A percentile compares a stretch with the other conserved stretches of the same genome.
Conservation (phyloP, 2,329 filamentous ascomycete genomes). For the Aspergillus sp. region DNA sequence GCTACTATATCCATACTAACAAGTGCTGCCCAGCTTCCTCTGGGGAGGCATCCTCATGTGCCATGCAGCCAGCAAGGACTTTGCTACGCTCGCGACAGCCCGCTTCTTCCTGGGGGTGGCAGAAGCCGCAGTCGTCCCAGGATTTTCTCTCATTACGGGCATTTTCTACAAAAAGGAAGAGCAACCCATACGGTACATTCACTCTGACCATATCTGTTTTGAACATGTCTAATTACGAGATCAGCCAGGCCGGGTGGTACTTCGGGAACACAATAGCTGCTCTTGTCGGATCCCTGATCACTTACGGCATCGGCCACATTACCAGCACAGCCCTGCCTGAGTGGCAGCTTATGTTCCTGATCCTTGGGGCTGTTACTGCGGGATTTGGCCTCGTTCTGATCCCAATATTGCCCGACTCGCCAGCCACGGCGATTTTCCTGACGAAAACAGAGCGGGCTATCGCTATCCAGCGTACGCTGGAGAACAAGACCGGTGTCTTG, state of each 20-base stretch:
- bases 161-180: conserved; percentile 37
- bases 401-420: conserved; percentile 24
- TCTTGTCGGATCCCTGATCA: too few relatives aligned
- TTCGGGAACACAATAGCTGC: conserved; percentile 24
- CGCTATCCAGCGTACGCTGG: conserved; percentile 53
- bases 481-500: conserved; percentile 55
- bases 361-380: conserved; percentile 31
- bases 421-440: conserved; percentile 44
- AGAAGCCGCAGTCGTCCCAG: conserved; percentile 30
- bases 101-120: conserved; percentile 38
- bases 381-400: conserved; percentile 20
- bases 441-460: conserved; percentile 44
- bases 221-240: too few relatives aligned
- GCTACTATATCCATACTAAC: too few relatives aligned
- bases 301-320: too few relatives aligned
- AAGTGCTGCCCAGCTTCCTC: too few relatives aligned
- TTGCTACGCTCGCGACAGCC: conserved; percentile 38
- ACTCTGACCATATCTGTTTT: too few relatives aligned
- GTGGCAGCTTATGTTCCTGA: conserved; percentile 34
- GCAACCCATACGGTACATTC: conserved; percentile 27
- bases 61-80: conserved; percentile 30
- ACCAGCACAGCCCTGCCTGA: too few relatives aligned
- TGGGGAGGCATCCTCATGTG: conserved; percentile 37
- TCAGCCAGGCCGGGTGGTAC: conserved; percentile 35
- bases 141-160: conserved; percentile 39